Percentiles rank a stretch among this genome's conserved stretches.
phyloP scores from a whole-genome alignment of 2,329 filamentous ascomycete genomes.

The Didymella keratinophila region DNA sequence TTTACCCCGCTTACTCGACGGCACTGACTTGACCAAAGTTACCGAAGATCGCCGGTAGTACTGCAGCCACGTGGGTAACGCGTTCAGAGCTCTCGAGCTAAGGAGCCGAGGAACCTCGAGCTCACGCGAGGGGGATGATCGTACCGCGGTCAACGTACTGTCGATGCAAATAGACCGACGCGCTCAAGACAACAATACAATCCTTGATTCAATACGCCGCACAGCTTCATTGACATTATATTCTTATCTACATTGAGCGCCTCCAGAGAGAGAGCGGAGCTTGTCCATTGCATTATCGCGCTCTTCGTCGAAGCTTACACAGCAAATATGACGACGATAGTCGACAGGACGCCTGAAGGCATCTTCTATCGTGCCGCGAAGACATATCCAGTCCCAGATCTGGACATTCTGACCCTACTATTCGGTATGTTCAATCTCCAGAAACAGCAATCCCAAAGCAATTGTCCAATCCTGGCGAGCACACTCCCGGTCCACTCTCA shows the following conservation, averaged over 20 bases:
- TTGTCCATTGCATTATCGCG: background rate
- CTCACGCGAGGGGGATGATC: slow-evolving; percentile 1
- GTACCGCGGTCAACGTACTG: background rate
- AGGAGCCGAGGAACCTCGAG: slow-evolving; percentile 9
- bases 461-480: background rate
- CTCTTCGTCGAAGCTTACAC: background rate
- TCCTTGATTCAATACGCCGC: background rate
- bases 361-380: slow-evolving; percentile 44
- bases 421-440: slow-evolving; percentile 43
- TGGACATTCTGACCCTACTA: slow-evolving; percentile 53
- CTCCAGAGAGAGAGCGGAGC: background rate
- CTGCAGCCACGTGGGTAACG: slow-evolving; percentile 1
- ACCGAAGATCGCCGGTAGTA: slow-evolving; percentile 29
- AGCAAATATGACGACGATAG: slow-evolving; percentile 40
- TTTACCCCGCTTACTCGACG: slow-evolving; percentile 36
- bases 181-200: background rate
- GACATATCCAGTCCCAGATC: slow-evolving; percentile 45
- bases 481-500: background rate
- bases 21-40: slow-evolving; percentile 27
- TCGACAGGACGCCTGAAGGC: slow-evolving; percentile 43
- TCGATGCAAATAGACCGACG: background rate
- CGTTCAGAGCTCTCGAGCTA: slow-evolving; percentile 1
- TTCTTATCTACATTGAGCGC: background rate
- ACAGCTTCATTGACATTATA: background rate
- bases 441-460: background rate